phyloP scores from a whole-genome alignment of 768 basidiomycete genomes.

The Fibroporia radiculosa region DNA sequence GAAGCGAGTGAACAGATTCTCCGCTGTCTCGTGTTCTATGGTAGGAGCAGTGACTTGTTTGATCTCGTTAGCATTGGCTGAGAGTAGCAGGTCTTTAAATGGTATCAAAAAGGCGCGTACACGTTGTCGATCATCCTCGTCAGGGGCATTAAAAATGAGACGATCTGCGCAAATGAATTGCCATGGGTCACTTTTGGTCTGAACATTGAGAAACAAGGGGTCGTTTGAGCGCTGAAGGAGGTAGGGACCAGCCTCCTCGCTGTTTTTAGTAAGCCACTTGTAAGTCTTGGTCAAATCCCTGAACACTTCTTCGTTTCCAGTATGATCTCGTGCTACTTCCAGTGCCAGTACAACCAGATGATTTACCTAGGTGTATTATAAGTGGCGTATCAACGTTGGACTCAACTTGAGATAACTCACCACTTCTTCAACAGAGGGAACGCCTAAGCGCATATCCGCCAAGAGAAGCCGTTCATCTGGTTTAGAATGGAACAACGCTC shows the following conservation, averaged over 20 bases:
- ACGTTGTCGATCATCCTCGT: slow-evolving; percentile 21
- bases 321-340: slow-evolving; percentile 20
- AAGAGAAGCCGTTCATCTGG: slow-evolving; percentile 26
- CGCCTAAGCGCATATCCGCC: slow-evolving; percentile 31
- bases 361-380: slow-evolving; percentile 25
- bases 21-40: slow-evolving; percentile 11
- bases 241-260: slow-evolving; percentile 13
- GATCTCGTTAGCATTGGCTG: slow-evolving; percentile 10
- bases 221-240: slow-evolving; percentile 17
- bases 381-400: neutral
- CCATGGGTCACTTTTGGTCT: slow-evolving; percentile 30
- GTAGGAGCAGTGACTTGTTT: slow-evolving; percentile 8
- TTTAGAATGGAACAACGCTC: slow-evolving; percentile 25
- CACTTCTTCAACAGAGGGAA: slow-evolving; percentile 34
- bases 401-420: slow-evolving; percentile 24
- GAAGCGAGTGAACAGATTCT: slow-evolving; percentile 9
- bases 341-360: slow-evolving; percentile 32
- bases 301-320: slow-evolving; percentile 23
- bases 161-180: slow-evolving; percentile 31
- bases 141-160: slow-evolving; percentile 30
- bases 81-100: slow-evolving; percentile 11
- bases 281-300: slow-evolving; percentile 37
- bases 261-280: slow-evolving; percentile 30
- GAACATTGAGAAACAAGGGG: slow-evolving; percentile 39
- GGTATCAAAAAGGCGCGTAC: slow-evolving; percentile 19